phyloP scores from a whole-genome alignment of 768 basidiomycete species.

The Hericium rajendrae region DNA sequence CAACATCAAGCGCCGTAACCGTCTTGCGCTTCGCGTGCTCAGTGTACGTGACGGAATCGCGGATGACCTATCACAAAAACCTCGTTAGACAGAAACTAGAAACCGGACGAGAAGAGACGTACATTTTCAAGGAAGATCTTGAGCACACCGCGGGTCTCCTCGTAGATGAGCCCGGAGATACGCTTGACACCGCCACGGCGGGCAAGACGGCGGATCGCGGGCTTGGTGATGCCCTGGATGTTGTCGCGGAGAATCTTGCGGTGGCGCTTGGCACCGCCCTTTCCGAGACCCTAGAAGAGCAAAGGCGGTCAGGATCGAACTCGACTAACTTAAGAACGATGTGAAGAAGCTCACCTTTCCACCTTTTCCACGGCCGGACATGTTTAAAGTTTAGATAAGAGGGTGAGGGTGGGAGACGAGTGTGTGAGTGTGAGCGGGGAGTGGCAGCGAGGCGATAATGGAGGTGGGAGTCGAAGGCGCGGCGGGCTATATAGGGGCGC shows the following conservation, averaged over 20 bases:
- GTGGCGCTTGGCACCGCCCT: slow-evolving; percentile 73
- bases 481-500: slow-evolving; percentile 17
- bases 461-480: not conserved
- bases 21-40: slow-evolving; percentile 96
- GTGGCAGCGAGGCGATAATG: not conserved
- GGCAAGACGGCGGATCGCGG: slow-evolving; percentile 52
- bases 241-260: slow-evolving; percentile 76
- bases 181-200: slow-evolving; percentile 61
- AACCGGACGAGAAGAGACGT: slow-evolving; percentile 7
- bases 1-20: slow-evolving; percentile 90
- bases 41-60: slow-evolving; percentile 96
- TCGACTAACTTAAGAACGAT: too few species aligned
- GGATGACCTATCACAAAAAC: slow-evolving; percentile 56
- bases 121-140: slow-evolving; percentile 42
- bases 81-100: not conserved
- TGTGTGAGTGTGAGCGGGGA: slow-evolving; percentile 2
- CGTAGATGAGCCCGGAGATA: slow-evolving; percentile 51
- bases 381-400: slow-evolving; percentile 18
- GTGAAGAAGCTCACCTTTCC: slow-evolving; percentile 47
- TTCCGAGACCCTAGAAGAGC: slow-evolving; percentile 52
- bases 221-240: slow-evolving; percentile 67
- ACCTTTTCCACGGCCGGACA: slow-evolving; percentile 24
- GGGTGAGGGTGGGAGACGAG: slow-evolving; percentile 3
- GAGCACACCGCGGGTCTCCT: slow-evolving; percentile 60
- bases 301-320: not conserved